Percentiles rank a stretch among this genome's conserved stretches.
Evolutionary conservation across 2,329 filamentous ascomycete genomes (phyloP).

Genomic region (Penicillium sp.): DNA sequence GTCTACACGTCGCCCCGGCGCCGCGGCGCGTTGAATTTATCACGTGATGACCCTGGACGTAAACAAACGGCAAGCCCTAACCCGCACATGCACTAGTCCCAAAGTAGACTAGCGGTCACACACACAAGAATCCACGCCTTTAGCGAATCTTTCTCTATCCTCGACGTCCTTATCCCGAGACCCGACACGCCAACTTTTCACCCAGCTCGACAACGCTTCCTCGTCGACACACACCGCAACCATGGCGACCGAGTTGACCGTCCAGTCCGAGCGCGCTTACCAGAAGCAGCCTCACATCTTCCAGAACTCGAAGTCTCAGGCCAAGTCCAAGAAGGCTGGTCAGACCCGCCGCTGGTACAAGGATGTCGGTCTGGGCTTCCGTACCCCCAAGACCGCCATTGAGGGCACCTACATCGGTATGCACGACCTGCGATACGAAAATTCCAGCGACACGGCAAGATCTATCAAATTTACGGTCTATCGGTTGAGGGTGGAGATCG

Average conservation of each 20-base stretch:
- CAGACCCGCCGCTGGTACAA: conserved; percentile 99
- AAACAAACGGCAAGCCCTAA: conserved; percentile 50
- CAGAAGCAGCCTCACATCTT: conserved; percentile 99
- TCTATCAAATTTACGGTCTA: conserved; percentile 20
- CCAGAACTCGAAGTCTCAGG: conserved; percentile 93
- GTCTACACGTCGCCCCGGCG: conserved; percentile 6
- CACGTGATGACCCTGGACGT: conserved; percentile 32
- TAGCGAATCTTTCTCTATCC: conserved; percentile 42
- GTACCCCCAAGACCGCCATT: conserved; percentile 97
- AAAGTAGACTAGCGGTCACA: conserved; percentile 38
- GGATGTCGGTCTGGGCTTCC: conserved; percentile 99
- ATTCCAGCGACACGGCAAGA: conserved; percentile 18
- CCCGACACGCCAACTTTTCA: conserved; percentile 33
- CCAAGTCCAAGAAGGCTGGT: conserved; percentile 76
- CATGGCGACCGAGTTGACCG: conserved; percentile 98
- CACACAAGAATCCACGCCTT: conserved; percentile 41
- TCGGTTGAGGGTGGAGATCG: conserved; percentile 15
- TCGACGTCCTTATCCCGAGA: conserved; percentile 36
- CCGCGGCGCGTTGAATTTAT: conserved; percentile 31
- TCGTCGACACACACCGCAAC: conserved; percentile 58
- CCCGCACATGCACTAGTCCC: conserved; percentile 34
- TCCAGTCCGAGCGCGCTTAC: conserved; percentile 99
- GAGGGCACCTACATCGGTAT: conserved; percentile 99
- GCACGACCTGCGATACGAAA: conserved; percentile 48
- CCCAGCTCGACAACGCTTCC: conserved; percentile 41